phyloP scores from a whole-genome alignment of 495 filamentous ascomycete genomes.

The Penicillium antarcticum region DNA sequence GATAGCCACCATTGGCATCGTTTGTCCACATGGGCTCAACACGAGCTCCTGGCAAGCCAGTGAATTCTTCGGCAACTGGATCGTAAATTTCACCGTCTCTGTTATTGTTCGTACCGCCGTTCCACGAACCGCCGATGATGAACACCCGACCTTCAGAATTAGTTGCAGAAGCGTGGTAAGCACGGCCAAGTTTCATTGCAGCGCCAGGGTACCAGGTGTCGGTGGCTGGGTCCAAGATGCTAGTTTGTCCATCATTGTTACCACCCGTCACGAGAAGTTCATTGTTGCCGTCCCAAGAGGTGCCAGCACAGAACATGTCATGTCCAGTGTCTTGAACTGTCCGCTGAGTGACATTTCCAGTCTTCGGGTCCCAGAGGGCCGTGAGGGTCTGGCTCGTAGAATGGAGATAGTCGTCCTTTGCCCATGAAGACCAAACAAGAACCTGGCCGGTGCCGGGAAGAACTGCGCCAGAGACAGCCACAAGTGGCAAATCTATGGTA shows the following conservation, averaged over 20 bases:
- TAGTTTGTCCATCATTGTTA: constrained; percentile 35
- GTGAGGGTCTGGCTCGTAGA: constrained; percentile 27
- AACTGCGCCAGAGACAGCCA: constrained; percentile 37
- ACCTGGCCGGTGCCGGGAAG: constrained; percentile 31
- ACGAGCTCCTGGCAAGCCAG: constrained; percentile 27
- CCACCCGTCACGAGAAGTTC: constrained; percentile 52
- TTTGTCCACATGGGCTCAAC: constrained; percentile 50
- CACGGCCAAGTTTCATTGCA: constrained; percentile 49
- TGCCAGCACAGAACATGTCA: constrained; percentile 63
- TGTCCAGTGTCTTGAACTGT: constrained; percentile 44
- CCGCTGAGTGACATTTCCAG: constrained; percentile 27
- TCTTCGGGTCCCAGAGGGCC: constrained; percentile 3
- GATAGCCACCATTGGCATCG: constrained; percentile 34
- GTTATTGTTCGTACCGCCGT: constrained; percentile 24
- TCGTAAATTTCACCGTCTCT: constrained; percentile 58
- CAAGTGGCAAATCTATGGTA: constrained; percentile 49
- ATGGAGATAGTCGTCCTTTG: constrained; percentile 26
- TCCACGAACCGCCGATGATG: constrained; percentile 58
- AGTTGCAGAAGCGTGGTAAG: constrained; percentile 53
- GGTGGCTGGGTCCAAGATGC: constrained; percentile 36
- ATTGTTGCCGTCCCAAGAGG: constrained; percentile 46
- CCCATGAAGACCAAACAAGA: constrained; percentile 41
- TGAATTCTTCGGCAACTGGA: constrained; percentile 32
- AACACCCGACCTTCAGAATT: constrained; percentile 54
- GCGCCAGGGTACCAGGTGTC: constrained; percentile 24